Evolutionary conservation across 2,329 filamentous ascomycete species (phyloP), one percentile per base, ranked within the genome.

Genomic region (Grosmannia huntii): DNA sequence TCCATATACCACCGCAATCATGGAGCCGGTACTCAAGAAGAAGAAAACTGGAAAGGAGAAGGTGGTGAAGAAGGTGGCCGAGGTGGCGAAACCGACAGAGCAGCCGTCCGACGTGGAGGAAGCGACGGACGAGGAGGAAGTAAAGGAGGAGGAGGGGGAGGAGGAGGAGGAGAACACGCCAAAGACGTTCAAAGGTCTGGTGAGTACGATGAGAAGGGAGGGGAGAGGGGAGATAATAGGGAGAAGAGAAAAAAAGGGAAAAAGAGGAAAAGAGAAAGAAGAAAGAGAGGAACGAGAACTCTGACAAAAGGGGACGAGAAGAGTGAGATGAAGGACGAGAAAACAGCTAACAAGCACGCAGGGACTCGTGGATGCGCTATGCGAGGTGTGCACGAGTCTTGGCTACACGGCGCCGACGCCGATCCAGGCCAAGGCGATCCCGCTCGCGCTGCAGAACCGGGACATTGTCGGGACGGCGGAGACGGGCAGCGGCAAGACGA

Each of bases 401-500:
- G 87, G 87, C 62, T 99, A 90, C 78, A 95, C 86, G 66, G 73
- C 80, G 31, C 89, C 94, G 0, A 99, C 92, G 1, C 86, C 91
- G 0, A 97, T 99, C 63, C 94, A 96, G 71, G 79, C 80, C 56
- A 82, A 95, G 70, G 81, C 90, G 0, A 95, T 97, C 65, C 92
- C 92, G 5, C 67, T 79, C 52, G 90, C 90, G 27, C 78, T 96
- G 9, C 73, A 87, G 66, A 85, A 87, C 56, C 83, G 90, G 66
- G 94, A 97, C 70, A 77, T 97, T 38, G 96, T 99, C 65, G 94
- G 91, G 49, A 79, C 97, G 56, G 94, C 94, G 36, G 92, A 99
- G 73, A 99, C 94, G 0, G 94, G 94, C 65, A 90, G 85, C 68
- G 94, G 94, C 72, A 99, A 97, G 76, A 97, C 94, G 0, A 92